Evolutionary conservation across 495 filamentous ascomycete species (phyloP), one percentile per base, ranked within the genome.

Genomic region (Lepraria neglecta): DNA sequence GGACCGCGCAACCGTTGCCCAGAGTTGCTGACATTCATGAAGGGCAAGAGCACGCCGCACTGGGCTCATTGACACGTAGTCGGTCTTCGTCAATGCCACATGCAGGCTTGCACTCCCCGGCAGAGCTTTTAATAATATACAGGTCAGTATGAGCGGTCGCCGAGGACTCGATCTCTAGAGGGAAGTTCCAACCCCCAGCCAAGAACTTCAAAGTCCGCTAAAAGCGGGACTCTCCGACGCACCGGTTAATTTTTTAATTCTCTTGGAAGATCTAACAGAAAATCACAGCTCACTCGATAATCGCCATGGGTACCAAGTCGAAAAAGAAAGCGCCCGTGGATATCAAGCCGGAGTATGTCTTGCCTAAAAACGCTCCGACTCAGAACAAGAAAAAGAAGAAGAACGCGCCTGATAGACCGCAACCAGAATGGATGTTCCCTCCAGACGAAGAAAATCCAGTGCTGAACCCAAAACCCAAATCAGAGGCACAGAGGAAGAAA

Each of bases 301-400:
- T 15, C 62, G 70, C 24, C 33, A 79, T 79, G 77, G 73, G 71
- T 50, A 48, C 21, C 3, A 59, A 66, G 31, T 69, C 63, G 30
- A 64, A 60, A 14, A 70, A 67, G 19, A 61, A 64, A 11, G 33
- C 67, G 35, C 58, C 70, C 21, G 30, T 47, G 6, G 73, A 76
- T 47, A 68, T 71, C 64, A 56, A 67, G 33, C 56, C 65, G 17
- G 44, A 65, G 44, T 62, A 30, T 21, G 31, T 44, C 3, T 24
- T 59, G 15, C 35, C 48, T 4, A 44, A 19, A 55, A 35, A 44
- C 6, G 45, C 40, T 58, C 48, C 56, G 57, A 48, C 46, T 28
- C 50, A 53, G 11, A 61, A 58, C 47, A 45, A 59, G 47, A 68
- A 74, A 64, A 70, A 65, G 56, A 72, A 74, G 60, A 71, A 68